Percentiles rank a stretch among this genome's conserved stretches.
phyloP scores from a whole-genome alignment of 495 filamentous ascomycete species.

The Annulohypoxylon maeteangense region DNA sequence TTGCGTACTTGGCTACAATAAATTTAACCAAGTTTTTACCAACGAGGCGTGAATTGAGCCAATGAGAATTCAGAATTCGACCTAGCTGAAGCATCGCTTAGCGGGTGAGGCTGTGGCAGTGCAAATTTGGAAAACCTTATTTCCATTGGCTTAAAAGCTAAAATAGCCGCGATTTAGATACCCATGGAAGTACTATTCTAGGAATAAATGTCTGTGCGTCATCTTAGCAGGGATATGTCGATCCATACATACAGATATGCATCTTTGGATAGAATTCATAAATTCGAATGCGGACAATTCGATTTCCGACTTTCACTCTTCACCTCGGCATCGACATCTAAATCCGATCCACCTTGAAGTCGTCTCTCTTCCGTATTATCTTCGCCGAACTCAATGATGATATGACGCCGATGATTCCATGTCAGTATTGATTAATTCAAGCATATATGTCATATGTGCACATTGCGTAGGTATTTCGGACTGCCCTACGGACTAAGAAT shows the following conservation, averaged over 20 bases:
- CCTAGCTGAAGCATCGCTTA: conserved; percentile 29
- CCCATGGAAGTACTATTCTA: conserved; percentile 23
- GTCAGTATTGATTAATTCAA: neutral
- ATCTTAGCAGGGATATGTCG: neutral
- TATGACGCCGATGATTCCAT: neutral
- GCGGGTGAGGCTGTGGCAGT: conserved; percentile 30
- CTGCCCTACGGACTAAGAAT: neutral
- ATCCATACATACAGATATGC: neutral
- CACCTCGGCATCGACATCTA: conserved; percentile 1
- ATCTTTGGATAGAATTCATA: neutral
- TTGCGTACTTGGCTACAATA: conserved; percentile 11
- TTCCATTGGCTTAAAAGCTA: conserved; percentile 13
- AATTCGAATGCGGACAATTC: neutral
- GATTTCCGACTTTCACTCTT: neutral
- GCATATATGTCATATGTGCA: neutral
- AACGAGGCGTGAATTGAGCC: conserved; percentile 11
- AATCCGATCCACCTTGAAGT: no score
- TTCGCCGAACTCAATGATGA: neutral
- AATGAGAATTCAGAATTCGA: neutral
- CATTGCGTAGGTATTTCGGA: neutral
- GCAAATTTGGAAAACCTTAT: conserved; percentile 2
- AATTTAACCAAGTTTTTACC: conserved; percentile 1
- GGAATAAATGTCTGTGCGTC: conserved; percentile 5
- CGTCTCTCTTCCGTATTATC: neutral
- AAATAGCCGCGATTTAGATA: conserved; percentile 7